Base-by-base conservation (phyloP, 2,329 filamentous ascomycete genomes). In the Hypoxylon rubiginosum region DNA sequence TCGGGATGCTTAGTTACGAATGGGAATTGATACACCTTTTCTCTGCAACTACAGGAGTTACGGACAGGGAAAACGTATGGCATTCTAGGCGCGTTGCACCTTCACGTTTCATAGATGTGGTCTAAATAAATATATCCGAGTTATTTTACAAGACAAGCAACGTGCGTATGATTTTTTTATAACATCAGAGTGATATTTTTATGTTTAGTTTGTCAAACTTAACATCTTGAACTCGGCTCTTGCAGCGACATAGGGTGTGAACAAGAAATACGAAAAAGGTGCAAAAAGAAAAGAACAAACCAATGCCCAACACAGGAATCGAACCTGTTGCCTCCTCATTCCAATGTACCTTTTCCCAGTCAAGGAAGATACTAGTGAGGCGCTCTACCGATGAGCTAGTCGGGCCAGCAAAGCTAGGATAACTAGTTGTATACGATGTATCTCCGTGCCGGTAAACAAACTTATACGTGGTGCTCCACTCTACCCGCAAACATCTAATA, bases 261-360 rank as follows among this genome's bases (percentile, higher is more conserved):
- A n/a, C n/a, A n/a, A n/a, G n/a, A n/a, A n/a, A n/a, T n/a, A n/a
- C n/a, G n/a, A n/a, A n/a, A n/a, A n/a, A n/a, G n/a, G n/a, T n/a
- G n/a, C n/a, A n/a, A n/a, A n/a, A 10, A 19, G 7, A 43, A 43
- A 9, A 43, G n/a, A 43, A 19, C 7, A 7, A 28, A 19, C 3
- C 2, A 43, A 8, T 43, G 39, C 39, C 39, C 39, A 43, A 43
- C 39, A 43, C 39, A 43, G 39, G 39, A 43, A 43, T 43, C 39
- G 39, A 43, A 43, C 39, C 39, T 43, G 39, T 43, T 43, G 39
- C 39, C 39, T 43, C 39, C 39, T 43, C 39, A 43, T 43, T 43
- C 19, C 4, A 4, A 43, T 17, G 39, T 43, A 19, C n/a, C n/a
- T 19, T 8, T 9, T 17, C n/a, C 39, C 13, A 19, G 6, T 10